These are phyloP conservation scores for Picea sitchensis DNA, from an alignment of 75 land plant species.

Conservation along the genomic window DNA sequence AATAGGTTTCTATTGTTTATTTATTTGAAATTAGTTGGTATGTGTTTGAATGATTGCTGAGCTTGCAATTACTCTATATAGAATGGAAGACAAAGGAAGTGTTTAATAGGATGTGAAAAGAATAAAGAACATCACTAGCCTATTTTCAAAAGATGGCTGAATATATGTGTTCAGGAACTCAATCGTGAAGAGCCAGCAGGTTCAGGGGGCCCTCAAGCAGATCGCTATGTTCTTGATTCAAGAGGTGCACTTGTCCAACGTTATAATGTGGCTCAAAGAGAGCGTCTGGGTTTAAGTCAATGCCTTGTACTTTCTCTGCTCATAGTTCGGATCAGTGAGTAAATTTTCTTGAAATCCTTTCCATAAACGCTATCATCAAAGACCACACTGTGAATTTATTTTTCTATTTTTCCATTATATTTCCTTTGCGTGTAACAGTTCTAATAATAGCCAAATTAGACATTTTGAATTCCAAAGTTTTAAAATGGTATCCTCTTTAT, in stretches of 20 bases:
- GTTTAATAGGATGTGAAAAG: neutral
- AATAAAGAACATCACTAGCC: neutral
- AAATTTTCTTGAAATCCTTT: neutral
- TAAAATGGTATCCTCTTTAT: neutral
- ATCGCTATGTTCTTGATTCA: constrained; percentile 78
- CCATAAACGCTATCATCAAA: neutral
- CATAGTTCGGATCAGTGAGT: constrained; percentile 79
- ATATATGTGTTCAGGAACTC: constrained; percentile 57
- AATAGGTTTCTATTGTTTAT: neutral
- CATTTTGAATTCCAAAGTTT: neutral
- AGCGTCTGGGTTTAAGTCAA: constrained; percentile 80
- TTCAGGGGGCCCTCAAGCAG: constrained; percentile 80
- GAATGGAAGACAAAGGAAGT: neutral
- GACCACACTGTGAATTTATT: neutral
- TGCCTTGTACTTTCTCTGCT: constrained; percentile 85
- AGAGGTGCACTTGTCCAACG: constrained; percentile 86
- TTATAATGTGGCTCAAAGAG: constrained; percentile 64
- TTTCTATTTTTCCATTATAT: neutral
- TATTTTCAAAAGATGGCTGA: neutral
- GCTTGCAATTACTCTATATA: neutral
- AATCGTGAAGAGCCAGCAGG: constrained; percentile 91
- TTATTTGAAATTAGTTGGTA: constrained; percentile 2
- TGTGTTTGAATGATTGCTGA: neutral
- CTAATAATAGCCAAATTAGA: neutral
- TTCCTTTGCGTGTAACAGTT: neutral